These are phyloP conservation scores for Xylariaceae sp. DNA, from an alignment of 2,329 filamentous ascomycete species.

Conservation along the genomic window DNA sequence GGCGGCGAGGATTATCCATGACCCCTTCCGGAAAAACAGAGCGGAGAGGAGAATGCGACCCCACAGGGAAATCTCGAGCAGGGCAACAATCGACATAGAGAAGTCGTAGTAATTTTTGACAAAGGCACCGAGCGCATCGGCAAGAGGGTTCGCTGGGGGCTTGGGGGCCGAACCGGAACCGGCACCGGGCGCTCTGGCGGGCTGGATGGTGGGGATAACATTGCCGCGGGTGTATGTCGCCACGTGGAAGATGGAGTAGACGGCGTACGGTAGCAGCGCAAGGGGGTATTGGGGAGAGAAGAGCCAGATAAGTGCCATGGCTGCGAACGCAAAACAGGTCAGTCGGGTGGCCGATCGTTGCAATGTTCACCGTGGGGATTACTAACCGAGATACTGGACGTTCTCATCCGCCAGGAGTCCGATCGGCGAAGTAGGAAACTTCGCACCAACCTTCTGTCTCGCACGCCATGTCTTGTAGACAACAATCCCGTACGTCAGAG, in stretches of 20 bases:
- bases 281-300: slow-evolving; percentile 83
- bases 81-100: slow-evolving; percentile 89
- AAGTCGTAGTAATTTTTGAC: slow-evolving; percentile 97
- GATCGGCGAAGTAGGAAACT: slow-evolving; percentile 54
- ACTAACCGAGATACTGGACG: slow-evolving; percentile 90
- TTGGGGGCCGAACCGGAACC: slow-evolving; percentile 54
- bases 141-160: slow-evolving; percentile 54
- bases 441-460: slow-evolving; percentile 67
- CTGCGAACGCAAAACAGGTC: slow-evolving; percentile 31
- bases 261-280: slow-evolving; percentile 86
- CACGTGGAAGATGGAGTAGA: slow-evolving; percentile 98
- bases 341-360: slow-evolving; percentile 8
- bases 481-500: slow-evolving; percentile 92
- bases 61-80: slow-evolving; percentile 84
- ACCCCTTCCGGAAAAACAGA: slow-evolving; percentile 81
- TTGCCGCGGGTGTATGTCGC: slow-evolving; percentile 94
- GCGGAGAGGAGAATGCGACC: slow-evolving; percentile 74
- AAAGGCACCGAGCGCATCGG: slow-evolving; percentile 82
- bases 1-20: slow-evolving; percentile 78
- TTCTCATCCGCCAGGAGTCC: slow-evolving; percentile 83
- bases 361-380: no score
- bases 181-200: slow-evolving; percentile 53
- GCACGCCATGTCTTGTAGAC: slow-evolving; percentile 96
- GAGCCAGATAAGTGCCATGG: slow-evolving; percentile 93
- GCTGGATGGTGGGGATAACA: slow-evolving; percentile 79